Evolutionary conservation across 768 basidiomycete species (phyloP).

Genomic region (Suillus cothurnatus): DNA sequence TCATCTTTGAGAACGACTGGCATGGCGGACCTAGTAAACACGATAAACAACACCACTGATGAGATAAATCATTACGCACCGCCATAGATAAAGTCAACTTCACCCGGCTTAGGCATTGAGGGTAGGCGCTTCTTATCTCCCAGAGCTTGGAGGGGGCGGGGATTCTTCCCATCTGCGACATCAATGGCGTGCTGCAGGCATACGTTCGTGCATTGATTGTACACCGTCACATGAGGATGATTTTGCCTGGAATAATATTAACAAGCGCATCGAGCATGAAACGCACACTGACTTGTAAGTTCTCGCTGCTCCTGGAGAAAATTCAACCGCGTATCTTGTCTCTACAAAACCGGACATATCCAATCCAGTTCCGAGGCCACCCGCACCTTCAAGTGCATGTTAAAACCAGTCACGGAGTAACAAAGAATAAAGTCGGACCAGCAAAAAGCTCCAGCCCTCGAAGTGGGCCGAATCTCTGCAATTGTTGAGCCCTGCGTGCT

Average conservation of each 20-base stretch:
- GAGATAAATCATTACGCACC: conserved; percentile 42
- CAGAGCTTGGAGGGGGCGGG: conserved; percentile 42
- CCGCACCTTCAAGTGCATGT: conserved; percentile 54
- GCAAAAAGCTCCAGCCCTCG: conserved; percentile 69
- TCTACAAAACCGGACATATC: conserved; percentile 61
- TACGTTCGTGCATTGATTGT: conserved; percentile 63
- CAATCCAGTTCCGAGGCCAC: conserved; percentile 72
- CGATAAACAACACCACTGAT: neutral
- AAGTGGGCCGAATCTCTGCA: conserved; percentile 45
- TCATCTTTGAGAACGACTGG: conserved; percentile 69
- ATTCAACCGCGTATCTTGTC: conserved; percentile 72
- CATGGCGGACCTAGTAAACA: conserved; percentile 65
- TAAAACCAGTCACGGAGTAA: neutral
- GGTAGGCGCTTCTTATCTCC: conserved; percentile 41
- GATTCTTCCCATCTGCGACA: conserved; percentile 41
- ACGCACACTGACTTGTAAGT: conserved; percentile 55
- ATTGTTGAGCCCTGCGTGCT: conserved; percentile 31
- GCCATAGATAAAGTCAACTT: conserved; percentile 74
- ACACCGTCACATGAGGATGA: conserved; percentile 60
- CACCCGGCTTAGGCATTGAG: conserved; percentile 56
- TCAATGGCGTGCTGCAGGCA: conserved; percentile 63
- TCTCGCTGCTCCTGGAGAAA: conserved; percentile 59
- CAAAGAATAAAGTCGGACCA: conserved; percentile 41
- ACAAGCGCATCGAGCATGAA: neutral
- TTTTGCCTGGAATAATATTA: conserved; percentile 48